Conservation (phyloP, 495 filamentous ascomycete species). For the Xylaria nigripes region DNA sequence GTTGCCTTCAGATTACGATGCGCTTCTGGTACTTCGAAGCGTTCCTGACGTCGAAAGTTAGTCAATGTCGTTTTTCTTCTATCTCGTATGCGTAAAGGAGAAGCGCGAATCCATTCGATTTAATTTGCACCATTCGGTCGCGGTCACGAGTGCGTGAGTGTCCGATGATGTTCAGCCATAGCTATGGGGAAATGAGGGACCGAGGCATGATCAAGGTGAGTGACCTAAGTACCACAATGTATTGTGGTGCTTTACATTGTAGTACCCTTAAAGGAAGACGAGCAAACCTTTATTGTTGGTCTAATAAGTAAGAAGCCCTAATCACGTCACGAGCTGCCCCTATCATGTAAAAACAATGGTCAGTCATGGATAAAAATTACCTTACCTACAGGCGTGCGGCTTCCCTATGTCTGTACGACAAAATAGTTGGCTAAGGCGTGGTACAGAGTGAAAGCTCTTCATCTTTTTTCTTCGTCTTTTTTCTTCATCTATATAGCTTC, state of each 20-base stretch:
- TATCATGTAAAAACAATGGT: no score
- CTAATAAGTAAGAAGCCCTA: no score
- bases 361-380: no score
- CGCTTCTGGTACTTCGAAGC: neutral
- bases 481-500: neutral
- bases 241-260: no score
- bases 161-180: no score
- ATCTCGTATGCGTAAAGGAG: neutral
- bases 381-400: no score
- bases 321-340: no score
- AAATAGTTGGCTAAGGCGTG: neutral
- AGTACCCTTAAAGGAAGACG: no score
- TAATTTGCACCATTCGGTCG: neutral
- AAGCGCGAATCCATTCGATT: neutral
- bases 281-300: no score
- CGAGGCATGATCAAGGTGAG: no score
- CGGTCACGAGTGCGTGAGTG: neutral
- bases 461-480: neutral
- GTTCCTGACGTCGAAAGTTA: conserved; percentile 3
- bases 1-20: neutral
- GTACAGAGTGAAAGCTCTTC: neutral
- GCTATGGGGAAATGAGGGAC: no score
- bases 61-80: neutral
- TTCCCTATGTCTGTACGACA: neutral
- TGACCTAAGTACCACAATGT: no score